phyloP scores from a whole-genome alignment of 176 grass and related monocot genomes.

The Neostapfia colusana region DNA sequence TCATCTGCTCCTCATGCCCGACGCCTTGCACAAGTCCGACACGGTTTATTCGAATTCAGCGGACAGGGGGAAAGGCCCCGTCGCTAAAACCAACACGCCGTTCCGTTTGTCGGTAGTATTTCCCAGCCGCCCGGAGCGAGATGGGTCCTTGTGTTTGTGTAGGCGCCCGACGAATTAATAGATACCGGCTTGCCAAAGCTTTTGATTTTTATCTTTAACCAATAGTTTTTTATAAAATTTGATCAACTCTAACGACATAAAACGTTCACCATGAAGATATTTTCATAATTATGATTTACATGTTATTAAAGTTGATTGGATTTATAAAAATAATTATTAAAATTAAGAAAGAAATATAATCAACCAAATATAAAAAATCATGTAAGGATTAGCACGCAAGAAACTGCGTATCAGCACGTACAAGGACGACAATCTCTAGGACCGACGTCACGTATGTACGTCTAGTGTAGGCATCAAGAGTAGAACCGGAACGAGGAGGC shows the following conservation, averaged over 20 bases:
- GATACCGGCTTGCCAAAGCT: background rate
- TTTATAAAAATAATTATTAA: no score
- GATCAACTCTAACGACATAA: no score
- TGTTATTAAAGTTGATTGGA: no score
- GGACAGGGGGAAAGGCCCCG: background rate
- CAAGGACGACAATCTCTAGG: background rate
- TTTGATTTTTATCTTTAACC: no score
- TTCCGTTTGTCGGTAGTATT: background rate
- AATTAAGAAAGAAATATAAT: no score
- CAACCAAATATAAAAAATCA: no score
- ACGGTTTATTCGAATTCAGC: background rate
- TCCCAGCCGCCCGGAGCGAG: background rate
- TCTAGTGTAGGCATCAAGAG: slow-evolving; percentile 20
- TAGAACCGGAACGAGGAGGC: slow-evolving; percentile 51
- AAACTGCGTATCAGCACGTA: background rate
- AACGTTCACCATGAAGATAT: no score
- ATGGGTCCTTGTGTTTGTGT: background rate
- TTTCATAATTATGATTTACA: no score
- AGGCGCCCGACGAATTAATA: background rate
- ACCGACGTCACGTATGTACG: background rate
- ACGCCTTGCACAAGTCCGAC: background rate
- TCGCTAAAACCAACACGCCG: background rate
- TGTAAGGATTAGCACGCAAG: background rate
- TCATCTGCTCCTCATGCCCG: background rate
- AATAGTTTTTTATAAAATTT: no score